Evolutionary conservation across 305 asterid species (phyloP).

Genomic region (Fraxinus ornus): DNA sequence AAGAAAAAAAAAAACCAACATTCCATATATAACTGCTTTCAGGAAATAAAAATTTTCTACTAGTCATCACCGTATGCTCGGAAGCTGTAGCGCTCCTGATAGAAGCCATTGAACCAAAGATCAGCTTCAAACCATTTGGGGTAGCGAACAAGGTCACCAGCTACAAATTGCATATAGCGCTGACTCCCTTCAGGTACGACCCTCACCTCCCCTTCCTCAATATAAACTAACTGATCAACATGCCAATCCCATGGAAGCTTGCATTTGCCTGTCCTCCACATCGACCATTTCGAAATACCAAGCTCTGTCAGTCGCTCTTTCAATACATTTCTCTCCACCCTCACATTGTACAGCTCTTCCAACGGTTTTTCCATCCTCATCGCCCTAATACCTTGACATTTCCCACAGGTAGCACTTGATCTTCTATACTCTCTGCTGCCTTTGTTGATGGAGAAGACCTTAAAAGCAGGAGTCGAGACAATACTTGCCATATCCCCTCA

Average conservation of each 20-base stretch:
- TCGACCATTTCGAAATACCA: slow-evolving; percentile 72
- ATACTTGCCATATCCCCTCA: slow-evolving; percentile 45
- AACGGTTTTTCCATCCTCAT: slow-evolving; percentile 65
- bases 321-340: slow-evolving; percentile 69
- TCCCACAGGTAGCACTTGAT: slow-evolving; percentile 12
- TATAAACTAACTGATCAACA: slow-evolving; percentile 82
- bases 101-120: slow-evolving; percentile 76
- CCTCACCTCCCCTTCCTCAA: slow-evolving; percentile 96
- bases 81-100: slow-evolving; percentile 82
- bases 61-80: slow-evolving; percentile 87
- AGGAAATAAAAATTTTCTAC: slow-evolving; percentile 4
- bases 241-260: slow-evolving; percentile 98
- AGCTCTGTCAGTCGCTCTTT: slow-evolving; percentile 65
- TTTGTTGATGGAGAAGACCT: slow-evolving; percentile 28
- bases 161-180: slow-evolving; percentile 69
- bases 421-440: slow-evolving; percentile 19
- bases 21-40: background rate
- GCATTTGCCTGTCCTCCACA: slow-evolving; percentile 92
- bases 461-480: slow-evolving; percentile 37
- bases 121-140: slow-evolving; percentile 99
- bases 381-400: slow-evolving; percentile 35
- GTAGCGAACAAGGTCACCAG: slow-evolving; percentile 88
- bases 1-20: background rate
- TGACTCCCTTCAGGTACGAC: slow-evolving; percentile 92
- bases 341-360: slow-evolving; percentile 87